Evolutionary conservation across 2,329 filamentous ascomycete genomes (phyloP), one percentile per base, ranked within the genome.

Genomic region (Laburnicola sp.): DNA sequence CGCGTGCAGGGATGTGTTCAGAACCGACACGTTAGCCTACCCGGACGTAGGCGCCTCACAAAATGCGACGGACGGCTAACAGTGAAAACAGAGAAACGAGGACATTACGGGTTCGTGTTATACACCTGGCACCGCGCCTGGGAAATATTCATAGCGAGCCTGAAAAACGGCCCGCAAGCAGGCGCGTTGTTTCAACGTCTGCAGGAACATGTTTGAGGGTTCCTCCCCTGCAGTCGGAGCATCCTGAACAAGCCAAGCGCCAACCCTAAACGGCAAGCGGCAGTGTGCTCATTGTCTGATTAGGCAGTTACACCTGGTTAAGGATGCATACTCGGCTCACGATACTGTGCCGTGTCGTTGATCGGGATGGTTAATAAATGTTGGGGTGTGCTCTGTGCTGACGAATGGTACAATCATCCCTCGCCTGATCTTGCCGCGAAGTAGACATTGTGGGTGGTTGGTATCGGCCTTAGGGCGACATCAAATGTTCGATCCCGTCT

Each of bases 161-260:
- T 41, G 38, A 21, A 9, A 16, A 28, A 25, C 41, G 40, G 40
- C 28, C 31, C 9, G 28, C 40, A 32, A 43, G 11, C 38, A 31
- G 28, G 40, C 16, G 25, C 23, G 16, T 41, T 41, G 38, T 41
- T 41, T 41, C 38, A 41, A 41, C 11, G 38, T 26, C 38, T 41
- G 38, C 26, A 21, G n/a, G 38, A n/a, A 9, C 25, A 9, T 41
- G 38, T 26, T 16, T 16, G 16, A 16, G 16, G 16, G 16, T 16
- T 16, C 16, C 16, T 16, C 16, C 16, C 16, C 16, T 16, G 16
- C 16, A 16, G 16, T 16, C 16, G 16, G 16, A 16, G 16, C 16
- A 16, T 16, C 16, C 16, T 16, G 16, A 16, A 16, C 16, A 16
- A 16, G 16, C 16, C 16, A 16, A 16, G 16, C 16, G 16, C 16